Evolutionary conservation across 345 rosid species (phyloP), one percentile per base, ranked within the genome.

Genomic region (Boechera divaricarpa): DNA sequence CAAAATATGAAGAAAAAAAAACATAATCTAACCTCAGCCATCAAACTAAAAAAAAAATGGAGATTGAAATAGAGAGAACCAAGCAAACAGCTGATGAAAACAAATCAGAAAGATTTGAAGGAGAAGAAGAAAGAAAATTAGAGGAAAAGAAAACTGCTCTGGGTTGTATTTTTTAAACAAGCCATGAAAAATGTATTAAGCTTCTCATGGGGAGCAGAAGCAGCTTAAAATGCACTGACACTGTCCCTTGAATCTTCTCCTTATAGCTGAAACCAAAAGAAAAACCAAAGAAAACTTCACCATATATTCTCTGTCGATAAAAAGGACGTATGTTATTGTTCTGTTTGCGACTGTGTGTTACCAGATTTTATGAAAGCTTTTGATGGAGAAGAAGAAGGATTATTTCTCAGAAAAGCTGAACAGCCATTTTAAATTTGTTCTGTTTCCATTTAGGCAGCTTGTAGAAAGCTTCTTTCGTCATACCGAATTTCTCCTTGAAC

Each of bases 401-500:
- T 41, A 1, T 58, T 2, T 63, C 82, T 88, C 82, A 96, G 81
- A 96, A 96, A 82, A 96, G 88, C 16, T 87, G 96, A 84, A 91
- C 87, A 67, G 92, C 91, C 96, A 93, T 93, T 77, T 96, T 96
- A 78, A 87, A 94, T 85, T 96, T 96, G 93, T 93, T 96, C 73
- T 93, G 98, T 80, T 94, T 96, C 99, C 99, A 96, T 82, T 93
- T 96, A 0, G 99, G 93, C 79, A 93, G 82, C 90, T 91, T 90
- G 79, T 84, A 79, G 88, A 96, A 96, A 35, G 86, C 97, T 75
- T 82, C 88, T 74, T 89, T 96, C 28, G 85, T 11, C 99, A 91
- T 91, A 67, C 96, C 97, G 5, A 96, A 91, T 78, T 90, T 91
- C 89, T 93, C 98, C 73, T 80, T 87, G 85, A 96, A 96, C 83